phyloP scores from a whole-genome alignment of 192 early-diverging fungal species.

The Rhizoclosmatium sp. region DNA sequence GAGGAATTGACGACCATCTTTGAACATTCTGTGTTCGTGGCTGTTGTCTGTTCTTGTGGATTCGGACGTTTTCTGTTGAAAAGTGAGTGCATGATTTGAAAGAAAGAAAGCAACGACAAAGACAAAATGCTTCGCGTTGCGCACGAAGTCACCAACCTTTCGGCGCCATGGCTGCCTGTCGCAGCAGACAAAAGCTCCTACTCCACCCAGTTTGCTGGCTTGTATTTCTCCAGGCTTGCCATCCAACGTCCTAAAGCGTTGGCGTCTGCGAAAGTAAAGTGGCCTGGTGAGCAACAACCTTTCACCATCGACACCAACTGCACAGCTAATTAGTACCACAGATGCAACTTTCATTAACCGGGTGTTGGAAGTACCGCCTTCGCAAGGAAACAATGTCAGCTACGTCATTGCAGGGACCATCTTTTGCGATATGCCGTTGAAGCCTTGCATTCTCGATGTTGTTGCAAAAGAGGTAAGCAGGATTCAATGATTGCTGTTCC shows the following conservation, averaged over 20 bases:
- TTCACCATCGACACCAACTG: not conserved
- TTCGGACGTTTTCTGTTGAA: no score
- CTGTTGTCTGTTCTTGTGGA: no score
- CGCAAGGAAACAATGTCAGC: conserved; percentile 42
- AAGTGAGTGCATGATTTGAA: no score
- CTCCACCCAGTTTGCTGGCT: conserved; percentile 83
- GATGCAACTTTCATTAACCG: conserved; percentile 57
- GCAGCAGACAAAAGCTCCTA: conserved; percentile 50
- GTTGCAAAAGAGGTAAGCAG: conserved; percentile 77
- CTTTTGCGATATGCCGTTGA: conserved; percentile 84
- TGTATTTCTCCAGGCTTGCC: conserved; percentile 82
- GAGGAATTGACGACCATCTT: no score
- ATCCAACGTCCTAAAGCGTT: conserved; percentile 69
- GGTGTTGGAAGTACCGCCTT: conserved; percentile 76
- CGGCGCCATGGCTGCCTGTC: not conserved
- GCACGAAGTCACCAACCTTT: not conserved
- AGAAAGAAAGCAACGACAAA: no score
- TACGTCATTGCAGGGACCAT: conserved; percentile 80
- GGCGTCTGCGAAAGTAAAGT: conserved; percentile 61
- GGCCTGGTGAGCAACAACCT: conserved; percentile 45
- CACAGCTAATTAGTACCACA: not conserved
- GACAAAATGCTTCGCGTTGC: conserved; percentile 2
- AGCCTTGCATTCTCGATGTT: conserved; percentile 92
- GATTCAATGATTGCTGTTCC: conserved; percentile 28
- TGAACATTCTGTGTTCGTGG: no score